These are phyloP conservation scores for Cyberlindnera euphorbiae DNA, from an alignment of 805 yeast species.

Conservation along the genomic window DNA sequence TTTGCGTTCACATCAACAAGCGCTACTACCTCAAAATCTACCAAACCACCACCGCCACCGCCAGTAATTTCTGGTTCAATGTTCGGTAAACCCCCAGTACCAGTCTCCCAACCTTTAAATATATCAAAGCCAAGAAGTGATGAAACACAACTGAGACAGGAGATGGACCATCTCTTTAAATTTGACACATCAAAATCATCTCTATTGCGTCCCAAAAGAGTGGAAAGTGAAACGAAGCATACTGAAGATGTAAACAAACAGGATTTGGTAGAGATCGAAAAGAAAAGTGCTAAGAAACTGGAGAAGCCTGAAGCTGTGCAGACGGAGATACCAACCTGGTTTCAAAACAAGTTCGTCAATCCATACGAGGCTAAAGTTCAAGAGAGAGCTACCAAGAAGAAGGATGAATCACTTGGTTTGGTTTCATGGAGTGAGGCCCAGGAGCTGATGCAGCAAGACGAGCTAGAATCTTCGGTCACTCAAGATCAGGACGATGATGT, in stretches of 20 bases:
- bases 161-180: conserved; percentile 19
- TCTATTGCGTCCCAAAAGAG: conserved; percentile 1
- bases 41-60: not conserved
- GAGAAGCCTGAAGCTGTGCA: conserved; percentile 2
- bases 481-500: conserved; percentile 17
- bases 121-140: not conserved
- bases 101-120: too few species aligned
- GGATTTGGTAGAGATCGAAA: not conserved
- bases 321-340: conserved; percentile 26
- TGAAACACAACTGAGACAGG: conserved; percentile 11
- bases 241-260: not conserved
- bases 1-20: too few species aligned
- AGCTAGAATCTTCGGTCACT: conserved; percentile 3
- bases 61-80: not conserved
- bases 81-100: too few species aligned
- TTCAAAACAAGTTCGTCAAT: conserved; percentile 7
- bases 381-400: conserved; percentile 3
- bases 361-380: conserved; percentile 9
- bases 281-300: not conserved
- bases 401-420: conserved; percentile 31
- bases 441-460: conserved; percentile 24
- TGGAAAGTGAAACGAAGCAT: not conserved
- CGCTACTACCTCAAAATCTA: not conserved
- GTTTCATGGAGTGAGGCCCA: conserved; percentile 48
- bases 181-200: conserved; percentile 6